These are phyloP conservation scores for Puccinia hordei DNA, from an alignment of 1,284 basidiomycete genomes.

Conservation along the genomic window DNA sequence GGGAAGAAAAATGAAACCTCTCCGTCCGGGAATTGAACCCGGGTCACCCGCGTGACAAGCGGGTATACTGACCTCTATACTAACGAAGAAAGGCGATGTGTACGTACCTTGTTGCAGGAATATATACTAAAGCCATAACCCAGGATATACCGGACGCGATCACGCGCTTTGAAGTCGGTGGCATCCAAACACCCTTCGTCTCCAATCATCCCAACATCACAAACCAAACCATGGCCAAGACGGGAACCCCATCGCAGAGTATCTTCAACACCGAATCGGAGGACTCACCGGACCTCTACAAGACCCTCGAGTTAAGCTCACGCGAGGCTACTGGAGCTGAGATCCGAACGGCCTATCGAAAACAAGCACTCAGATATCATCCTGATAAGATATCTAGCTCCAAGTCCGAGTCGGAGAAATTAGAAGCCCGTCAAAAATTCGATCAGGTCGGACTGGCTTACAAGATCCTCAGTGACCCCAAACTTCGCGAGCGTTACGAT, in stretches of 20 bases:
- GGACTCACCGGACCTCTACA: slow-evolving; percentile 24
- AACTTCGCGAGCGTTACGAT: slow-evolving; percentile 34
- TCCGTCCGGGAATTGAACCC: too few relatives aligned
- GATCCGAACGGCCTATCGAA: slow-evolving; percentile 32
- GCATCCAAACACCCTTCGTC: too few relatives aligned
- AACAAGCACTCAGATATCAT: slow-evolving; percentile 37
- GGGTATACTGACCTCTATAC: too few relatives aligned
- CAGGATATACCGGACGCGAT: too few relatives aligned
- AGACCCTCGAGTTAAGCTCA: neutral
- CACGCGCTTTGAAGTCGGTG: too few relatives aligned
- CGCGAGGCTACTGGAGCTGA: slow-evolving; percentile 27
- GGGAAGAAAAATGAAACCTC: too few relatives aligned
- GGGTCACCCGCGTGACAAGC: too few relatives aligned
- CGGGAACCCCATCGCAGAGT: neutral
- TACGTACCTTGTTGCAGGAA: too few relatives aligned
- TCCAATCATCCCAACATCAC: neutral
- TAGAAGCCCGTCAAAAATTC: slow-evolving; percentile 27
- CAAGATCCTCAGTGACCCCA: slow-evolving; percentile 40
- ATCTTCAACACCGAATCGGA: neutral
- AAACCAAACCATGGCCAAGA: neutral
- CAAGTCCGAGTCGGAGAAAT: neutral
- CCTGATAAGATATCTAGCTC: slow-evolving; percentile 39
- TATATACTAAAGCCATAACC: too few relatives aligned
- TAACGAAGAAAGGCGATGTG: too few relatives aligned
- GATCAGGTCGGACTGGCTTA: slow-evolving; percentile 43